A percentile compares a stretch with the other conserved stretches of the same genome.
These are phyloP conservation scores for Metschnikowia cubensis DNA, from an alignment of 805 yeast genomes.

Conservation along the genomic window DNA sequence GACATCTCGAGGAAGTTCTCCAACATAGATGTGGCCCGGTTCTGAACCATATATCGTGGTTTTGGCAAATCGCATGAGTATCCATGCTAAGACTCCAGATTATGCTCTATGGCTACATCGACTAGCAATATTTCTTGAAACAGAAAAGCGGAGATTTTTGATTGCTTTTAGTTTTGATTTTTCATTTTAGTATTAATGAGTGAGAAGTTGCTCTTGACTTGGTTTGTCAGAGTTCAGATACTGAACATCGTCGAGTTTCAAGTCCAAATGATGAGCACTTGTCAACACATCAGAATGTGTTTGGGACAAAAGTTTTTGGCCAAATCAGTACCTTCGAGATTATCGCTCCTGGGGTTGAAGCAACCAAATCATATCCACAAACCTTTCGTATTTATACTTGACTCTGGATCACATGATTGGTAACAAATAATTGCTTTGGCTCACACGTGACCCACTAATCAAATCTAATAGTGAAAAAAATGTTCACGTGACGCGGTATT, in stretches of 20 bases:
- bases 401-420: too few species aligned
- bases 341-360: background rate
- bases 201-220: background rate
- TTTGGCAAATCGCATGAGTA: background rate
- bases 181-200: background rate
- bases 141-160: background rate
- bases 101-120: conserved; percentile 1
- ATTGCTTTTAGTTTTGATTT: background rate
- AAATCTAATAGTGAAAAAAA: too few species aligned
- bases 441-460: too few species aligned
- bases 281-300: background rate
- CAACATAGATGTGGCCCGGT: conserved; percentile 4
- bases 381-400: background rate
- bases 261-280: background rate
- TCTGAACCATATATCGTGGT: conserved; percentile 16
- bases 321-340: background rate
- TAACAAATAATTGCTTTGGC: too few species aligned
- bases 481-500: too few species aligned
- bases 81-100: background rate
- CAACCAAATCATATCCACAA: background rate
- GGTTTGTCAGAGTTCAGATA: background rate
- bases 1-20: background rate
- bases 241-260: background rate
- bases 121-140: background rate
- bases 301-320: background rate